phyloP scores from a whole-genome alignment of 2,329 filamentous ascomycete species.

The Diaporthe citri region DNA sequence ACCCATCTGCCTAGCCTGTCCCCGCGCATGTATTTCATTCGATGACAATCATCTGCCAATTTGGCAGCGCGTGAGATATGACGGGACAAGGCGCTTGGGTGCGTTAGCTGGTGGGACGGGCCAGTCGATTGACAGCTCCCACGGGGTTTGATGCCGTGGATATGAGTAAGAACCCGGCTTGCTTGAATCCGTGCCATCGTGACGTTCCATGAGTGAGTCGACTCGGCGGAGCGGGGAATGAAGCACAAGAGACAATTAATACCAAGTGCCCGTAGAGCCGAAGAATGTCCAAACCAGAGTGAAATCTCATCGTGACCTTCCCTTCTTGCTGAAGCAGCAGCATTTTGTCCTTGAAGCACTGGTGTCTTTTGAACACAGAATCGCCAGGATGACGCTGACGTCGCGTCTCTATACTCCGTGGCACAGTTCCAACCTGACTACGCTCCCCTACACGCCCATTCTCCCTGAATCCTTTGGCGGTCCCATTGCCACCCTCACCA shows the following conservation, averaged over 20 bases:
- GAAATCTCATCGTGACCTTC: neutral
- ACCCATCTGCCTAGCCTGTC: neutral
- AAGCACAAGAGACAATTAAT: neutral
- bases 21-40: neutral
- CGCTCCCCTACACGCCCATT: neutral
- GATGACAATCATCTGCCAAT: neutral
- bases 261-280: no score
- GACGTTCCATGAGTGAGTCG: neutral
- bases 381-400: neutral
- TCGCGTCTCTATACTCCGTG: conserved; percentile 16
- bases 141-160: neutral
- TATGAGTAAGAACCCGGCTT: neutral
- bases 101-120: neutral
- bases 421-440: neutral
- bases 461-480: neutral
- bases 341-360: neutral
- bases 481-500: neutral
- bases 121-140: neutral
- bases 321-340: neutral
- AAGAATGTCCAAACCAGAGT: neutral
- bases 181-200: neutral
- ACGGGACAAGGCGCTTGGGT: neutral
- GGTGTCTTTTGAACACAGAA: neutral
- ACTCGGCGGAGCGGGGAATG: neutral
- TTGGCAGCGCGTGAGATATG: neutral